Evolutionary conservation across 331 rosid genomes (phyloP).

Genomic region (Malus hybrid): DNA sequence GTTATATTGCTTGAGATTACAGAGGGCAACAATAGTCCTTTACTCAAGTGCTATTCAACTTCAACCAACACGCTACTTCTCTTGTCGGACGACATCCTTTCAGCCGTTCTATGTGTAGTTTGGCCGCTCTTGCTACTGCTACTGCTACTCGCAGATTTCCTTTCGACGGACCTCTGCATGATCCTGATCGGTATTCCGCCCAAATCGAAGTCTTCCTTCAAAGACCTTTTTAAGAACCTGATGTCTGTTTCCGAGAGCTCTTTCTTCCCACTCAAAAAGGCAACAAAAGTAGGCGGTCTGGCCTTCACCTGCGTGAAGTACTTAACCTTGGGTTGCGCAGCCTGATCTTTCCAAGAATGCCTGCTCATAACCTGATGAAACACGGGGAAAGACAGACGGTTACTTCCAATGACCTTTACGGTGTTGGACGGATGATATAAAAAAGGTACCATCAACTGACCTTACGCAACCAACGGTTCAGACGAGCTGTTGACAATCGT

Average conservation of each 20-base stretch:
- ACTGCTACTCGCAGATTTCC: slow-evolving; percentile 29
- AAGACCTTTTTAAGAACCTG: slow-evolving; percentile 72
- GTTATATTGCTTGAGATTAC: background rate
- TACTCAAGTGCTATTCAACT: background rate
- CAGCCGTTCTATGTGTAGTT: slow-evolving; percentile 22
- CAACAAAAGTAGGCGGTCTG: slow-evolving; percentile 88
- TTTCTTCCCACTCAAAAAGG: slow-evolving; percentile 75
- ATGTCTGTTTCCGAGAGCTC: slow-evolving; percentile 61
- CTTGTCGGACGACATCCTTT: slow-evolving; percentile 57
- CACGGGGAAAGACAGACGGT: background rate
- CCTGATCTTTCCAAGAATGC: slow-evolving; percentile 97
- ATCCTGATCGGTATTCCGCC: slow-evolving; percentile 92
- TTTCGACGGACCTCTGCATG: slow-evolving; percentile 53
- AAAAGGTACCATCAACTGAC: slow-evolving; percentile 23
- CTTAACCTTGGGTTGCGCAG: slow-evolving; percentile 80
- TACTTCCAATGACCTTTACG: background rate
- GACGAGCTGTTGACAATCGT: slow-evolving; percentile 75
- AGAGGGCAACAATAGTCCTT: background rate
- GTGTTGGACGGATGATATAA: background rate
- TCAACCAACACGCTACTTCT: slow-evolving; percentile 14
- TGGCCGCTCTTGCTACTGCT: slow-evolving; percentile 29
- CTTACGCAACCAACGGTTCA: slow-evolving; percentile 94
- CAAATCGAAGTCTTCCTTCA: slow-evolving; percentile 92
- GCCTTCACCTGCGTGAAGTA: slow-evolving; percentile 98
- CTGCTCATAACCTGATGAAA: slow-evolving; percentile 81